Base-by-base conservation (phyloP, 2,329 filamentous ascomycete genomes). In the Fusarium setosum region DNA sequence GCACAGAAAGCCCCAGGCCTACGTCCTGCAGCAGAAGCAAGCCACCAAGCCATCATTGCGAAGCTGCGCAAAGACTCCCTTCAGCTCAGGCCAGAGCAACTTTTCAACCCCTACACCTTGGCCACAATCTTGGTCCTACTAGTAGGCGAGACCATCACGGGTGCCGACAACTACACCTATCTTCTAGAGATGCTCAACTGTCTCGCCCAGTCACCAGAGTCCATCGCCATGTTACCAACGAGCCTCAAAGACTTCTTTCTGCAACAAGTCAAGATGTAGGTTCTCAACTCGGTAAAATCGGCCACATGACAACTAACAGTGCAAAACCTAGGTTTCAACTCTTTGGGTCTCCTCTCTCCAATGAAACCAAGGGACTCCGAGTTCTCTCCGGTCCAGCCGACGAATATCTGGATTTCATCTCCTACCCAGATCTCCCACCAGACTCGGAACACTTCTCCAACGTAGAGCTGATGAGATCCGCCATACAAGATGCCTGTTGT, bases 71-170 rank as follows among this genome's bases (percentile, higher is more conserved):
- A 64, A 1, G 74, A 79, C 35, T 75, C 77, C 0, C 65, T 76
- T 2, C 62, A 67, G 13, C 66, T 70, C 2, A 66, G 69, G 3
- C 69, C 72, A 0, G 62, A 72, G 9, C 65, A 71, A n/a, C 70
- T 80, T 0, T 79, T 80, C 60, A 78, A 73, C 29, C 71, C 74
- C 1, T 78, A 72, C 11, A 79, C 75, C 3, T 73, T 78, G 62
- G 76, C 77, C 1, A 80, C 77, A 0, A 67, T 81, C 11, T 61
- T 80, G 2, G 74, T 81, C 0, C 70, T 81, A 1, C 63, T 81
- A 0, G 78, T 81, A 0, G 79, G 79, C 0, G 79, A 81, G 13
- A 80, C 79, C 0, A 79, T 81, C 7, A 81, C 78, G 0, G 79
- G 77, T 1, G 76, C 77, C 4, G 72, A 71, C 18, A 79, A 80